Percentiles rank a stretch among this genome's conserved stretches.
These are phyloP conservation scores for Yamadazyma blattariae DNA, from an alignment of 1,139 yeast species.

Conservation along the genomic window DNA sequence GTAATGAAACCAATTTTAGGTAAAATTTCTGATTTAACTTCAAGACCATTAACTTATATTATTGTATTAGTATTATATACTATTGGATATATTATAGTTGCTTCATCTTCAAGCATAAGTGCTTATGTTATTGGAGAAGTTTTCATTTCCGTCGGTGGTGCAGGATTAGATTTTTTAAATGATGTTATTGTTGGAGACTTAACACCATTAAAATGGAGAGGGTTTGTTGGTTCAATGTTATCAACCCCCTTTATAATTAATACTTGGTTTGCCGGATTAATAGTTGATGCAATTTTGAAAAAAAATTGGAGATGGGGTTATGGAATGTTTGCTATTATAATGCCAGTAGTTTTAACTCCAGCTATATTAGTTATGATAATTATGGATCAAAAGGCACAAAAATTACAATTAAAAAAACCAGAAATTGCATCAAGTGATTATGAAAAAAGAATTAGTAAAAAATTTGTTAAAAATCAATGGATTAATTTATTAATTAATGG, in stretches of 20 bases:
- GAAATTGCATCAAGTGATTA: not conserved
- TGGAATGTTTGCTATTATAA: conserved; percentile 36
- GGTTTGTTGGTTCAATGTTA: conserved; percentile 20
- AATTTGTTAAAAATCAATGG: conserved; percentile 1
- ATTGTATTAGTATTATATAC: conserved; percentile 19
- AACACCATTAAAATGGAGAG: conserved; percentile 32
- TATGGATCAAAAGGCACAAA: conserved; percentile 24
- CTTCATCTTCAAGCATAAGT: conserved; percentile 24
- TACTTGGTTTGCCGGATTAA: conserved; percentile 31
- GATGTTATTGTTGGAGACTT: conserved; percentile 27
- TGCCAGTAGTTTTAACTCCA: conserved; percentile 28
- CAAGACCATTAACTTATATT: conserved; percentile 25
- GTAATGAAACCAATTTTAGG: conserved; percentile 26
- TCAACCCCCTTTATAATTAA: conserved; percentile 28
- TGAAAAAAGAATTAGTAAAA: too few relatives aligned
- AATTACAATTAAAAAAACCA: conserved; percentile 6
- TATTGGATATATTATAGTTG: conserved; percentile 25
- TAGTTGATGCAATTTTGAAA: conserved; percentile 24
- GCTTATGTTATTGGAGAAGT: conserved; percentile 29
- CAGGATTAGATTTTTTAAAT: conserved; percentile 18
- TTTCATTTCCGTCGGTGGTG: conserved; percentile 24
- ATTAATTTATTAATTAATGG: conserved; percentile 8
- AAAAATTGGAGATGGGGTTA: conserved; percentile 40
- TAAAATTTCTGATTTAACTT: conserved; percentile 27
- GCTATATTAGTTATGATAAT: conserved; percentile 23